phyloP scores from a whole-genome alignment of 2,329 filamentous ascomycete genomes.

The Penicillium sp. region DNA sequence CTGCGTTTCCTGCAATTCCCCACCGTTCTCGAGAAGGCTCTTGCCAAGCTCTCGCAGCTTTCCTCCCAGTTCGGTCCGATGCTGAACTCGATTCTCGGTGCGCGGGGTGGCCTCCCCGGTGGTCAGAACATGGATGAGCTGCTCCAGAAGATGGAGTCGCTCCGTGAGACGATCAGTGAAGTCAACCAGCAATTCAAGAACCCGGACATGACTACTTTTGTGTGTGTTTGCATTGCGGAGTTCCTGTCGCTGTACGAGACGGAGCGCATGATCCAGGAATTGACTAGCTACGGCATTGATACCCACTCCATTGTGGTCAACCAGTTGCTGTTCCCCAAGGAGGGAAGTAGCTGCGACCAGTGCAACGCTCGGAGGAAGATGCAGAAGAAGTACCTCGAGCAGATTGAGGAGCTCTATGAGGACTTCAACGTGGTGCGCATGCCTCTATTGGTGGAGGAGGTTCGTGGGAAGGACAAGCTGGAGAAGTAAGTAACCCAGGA shows the following conservation, averaged over 20 bases:
- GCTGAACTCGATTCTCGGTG: constrained; percentile 88
- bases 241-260: constrained; percentile 98
- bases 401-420: constrained; percentile 98
- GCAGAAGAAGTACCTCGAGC: constrained; percentile 99
- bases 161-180: constrained; percentile 91
- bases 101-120: constrained; percentile 77
- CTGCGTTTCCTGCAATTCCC: constrained; percentile 98
- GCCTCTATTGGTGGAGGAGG: constrained; percentile 93
- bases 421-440: constrained; percentile 99
- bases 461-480: constrained; percentile 90
- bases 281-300: constrained; percentile 91
- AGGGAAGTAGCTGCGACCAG: constrained; percentile 86
- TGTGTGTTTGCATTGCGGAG: constrained; percentile 97
- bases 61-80: constrained; percentile 95
- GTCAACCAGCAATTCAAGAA: constrained; percentile 99
- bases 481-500: constrained; percentile 66
- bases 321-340: constrained; percentile 90
- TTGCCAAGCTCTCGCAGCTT: constrained; percentile 95
- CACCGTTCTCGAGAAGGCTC: constrained; percentile 94
- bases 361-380: constrained; percentile 94
- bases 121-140: constrained; percentile 93
- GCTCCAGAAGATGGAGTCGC: constrained; percentile 90
- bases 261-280: constrained; percentile 98
- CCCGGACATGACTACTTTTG: constrained; percentile 91
- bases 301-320: constrained; percentile 98